These are phyloP conservation scores for Cyclocybe aegerita DNA, from an alignment of 768 basidiomycete genomes.

Conservation along the genomic window DNA sequence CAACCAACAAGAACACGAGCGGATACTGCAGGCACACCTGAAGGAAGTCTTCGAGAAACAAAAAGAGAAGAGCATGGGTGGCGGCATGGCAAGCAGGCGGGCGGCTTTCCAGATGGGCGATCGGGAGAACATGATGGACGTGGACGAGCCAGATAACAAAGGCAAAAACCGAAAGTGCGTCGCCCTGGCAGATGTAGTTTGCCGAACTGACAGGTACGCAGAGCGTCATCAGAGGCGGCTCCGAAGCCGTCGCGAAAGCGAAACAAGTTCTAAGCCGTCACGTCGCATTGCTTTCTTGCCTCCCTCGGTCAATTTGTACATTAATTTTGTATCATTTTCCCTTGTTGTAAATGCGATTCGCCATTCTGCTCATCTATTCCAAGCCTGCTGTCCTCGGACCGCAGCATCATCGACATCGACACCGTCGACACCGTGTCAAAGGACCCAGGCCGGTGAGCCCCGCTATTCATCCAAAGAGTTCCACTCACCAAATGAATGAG, in stretches of 20 bases:
- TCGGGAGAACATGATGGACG: conserved; percentile 57
- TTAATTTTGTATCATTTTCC: too few relatives aligned
- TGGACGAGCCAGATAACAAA: conserved; percentile 59
- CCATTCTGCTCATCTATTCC: too few relatives aligned
- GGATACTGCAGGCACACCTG: conserved; percentile 46
- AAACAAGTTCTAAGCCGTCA: conserved; percentile 46
- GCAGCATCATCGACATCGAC: too few relatives aligned
- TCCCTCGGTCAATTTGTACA: not conserved
- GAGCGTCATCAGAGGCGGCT: conserved; percentile 39
- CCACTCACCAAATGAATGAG: not conserved
- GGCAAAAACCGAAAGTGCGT: conserved; percentile 66
- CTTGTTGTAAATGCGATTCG: not conserved
- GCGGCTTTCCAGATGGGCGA: conserved; percentile 20
- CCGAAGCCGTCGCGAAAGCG: conserved; percentile 57
- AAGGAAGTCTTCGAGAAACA: conserved; percentile 65
- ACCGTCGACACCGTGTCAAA: too few relatives aligned
- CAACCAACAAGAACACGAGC: conserved; percentile 56
- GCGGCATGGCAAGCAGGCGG: conserved; percentile 22
- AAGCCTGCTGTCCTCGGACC: too few relatives aligned
- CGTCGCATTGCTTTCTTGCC: conserved; percentile 1
- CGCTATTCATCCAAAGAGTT: too few relatives aligned
- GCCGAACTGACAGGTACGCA: conserved; percentile 14
- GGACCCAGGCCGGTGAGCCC: too few relatives aligned
- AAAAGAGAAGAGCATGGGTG: conserved; percentile 52
- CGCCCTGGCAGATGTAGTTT: conserved; percentile 1